Conservation (phyloP, 768 basidiomycete genomes). For the Suillus spraguei region DNA sequence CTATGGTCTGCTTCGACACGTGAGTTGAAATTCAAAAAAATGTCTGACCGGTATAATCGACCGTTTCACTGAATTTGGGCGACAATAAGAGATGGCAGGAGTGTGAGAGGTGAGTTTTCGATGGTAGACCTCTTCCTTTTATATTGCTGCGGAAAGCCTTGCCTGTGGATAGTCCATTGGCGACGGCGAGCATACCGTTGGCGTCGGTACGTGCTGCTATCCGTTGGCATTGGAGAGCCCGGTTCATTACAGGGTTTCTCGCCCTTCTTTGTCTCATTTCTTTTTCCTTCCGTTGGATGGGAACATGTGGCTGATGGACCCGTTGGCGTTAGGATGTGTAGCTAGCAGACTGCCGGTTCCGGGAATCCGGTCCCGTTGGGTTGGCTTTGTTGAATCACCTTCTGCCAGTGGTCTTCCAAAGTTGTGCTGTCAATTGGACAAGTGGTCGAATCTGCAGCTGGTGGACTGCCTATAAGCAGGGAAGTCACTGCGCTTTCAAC, state of each 20-base stretch:
- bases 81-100: conserved; percentile 55
- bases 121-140: neutral
- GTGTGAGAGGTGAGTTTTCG: conserved; percentile 53
- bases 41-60: neutral
- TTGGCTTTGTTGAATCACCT: neutral
- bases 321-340: neutral
- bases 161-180: neutral
- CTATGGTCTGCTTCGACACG: conserved; percentile 58
- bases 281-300: neutral
- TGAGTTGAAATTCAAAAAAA: neutral
- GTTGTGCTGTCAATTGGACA: neutral
- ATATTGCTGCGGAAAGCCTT: neutral
- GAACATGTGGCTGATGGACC: too few relatives aligned
- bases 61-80: conserved; percentile 40
- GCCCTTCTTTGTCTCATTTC: neutral
- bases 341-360: neutral
- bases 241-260: neutral
- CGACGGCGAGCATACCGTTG: neutral
- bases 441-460: neutral
- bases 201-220: neutral
- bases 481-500: neutral
- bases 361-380: neutral
- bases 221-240: neutral
- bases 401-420: neutral
- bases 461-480: too few relatives aligned